Percentiles rank a stretch among this genome's conserved stretches.
These are phyloP conservation scores for Amyloporia xantha DNA, from an alignment of 768 basidiomycete genomes.

Conservation along the genomic window DNA sequence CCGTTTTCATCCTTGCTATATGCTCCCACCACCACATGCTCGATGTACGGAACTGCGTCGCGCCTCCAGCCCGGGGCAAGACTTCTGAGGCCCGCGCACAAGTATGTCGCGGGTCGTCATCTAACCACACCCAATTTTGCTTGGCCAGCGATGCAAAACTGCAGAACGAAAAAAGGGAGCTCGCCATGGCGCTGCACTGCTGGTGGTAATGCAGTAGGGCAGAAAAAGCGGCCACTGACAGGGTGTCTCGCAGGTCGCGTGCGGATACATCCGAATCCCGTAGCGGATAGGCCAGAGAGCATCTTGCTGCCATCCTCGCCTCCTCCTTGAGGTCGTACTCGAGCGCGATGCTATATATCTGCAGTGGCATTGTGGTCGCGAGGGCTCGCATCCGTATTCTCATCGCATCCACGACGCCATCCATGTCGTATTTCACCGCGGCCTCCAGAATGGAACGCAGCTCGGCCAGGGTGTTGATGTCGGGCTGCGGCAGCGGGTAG, in stretches of 20 bases:
- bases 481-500: conserved; percentile 14
- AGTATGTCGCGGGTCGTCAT: not conserved
- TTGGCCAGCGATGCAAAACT: not conserved
- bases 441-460: conserved; percentile 11
- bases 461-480: not conserved
- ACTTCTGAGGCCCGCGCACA: not conserved
- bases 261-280: not conserved
- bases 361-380: not conserved
- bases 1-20: not conserved
- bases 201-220: conserved; percentile 10
- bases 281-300: not conserved
- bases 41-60: not conserved
- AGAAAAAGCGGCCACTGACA: conserved; percentile 11
- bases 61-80: not conserved
- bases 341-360: conserved; percentile 2
- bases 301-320: conserved; percentile 6
- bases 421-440: conserved; percentile 14
- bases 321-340: conserved; percentile 2
- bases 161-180: not conserved
- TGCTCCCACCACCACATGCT: not conserved
- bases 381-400: conserved; percentile 6
- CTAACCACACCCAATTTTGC: not conserved
- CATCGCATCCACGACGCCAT: conserved; percentile 1
- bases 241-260: conserved; percentile 8
- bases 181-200: not conserved